A percentile compares a stretch with the other conserved stretches of the same genome.
These are phyloP conservation scores for Saccharomycopsis amapae DNA, from an alignment of 805 yeast species.

Conservation along the genomic window DNA sequence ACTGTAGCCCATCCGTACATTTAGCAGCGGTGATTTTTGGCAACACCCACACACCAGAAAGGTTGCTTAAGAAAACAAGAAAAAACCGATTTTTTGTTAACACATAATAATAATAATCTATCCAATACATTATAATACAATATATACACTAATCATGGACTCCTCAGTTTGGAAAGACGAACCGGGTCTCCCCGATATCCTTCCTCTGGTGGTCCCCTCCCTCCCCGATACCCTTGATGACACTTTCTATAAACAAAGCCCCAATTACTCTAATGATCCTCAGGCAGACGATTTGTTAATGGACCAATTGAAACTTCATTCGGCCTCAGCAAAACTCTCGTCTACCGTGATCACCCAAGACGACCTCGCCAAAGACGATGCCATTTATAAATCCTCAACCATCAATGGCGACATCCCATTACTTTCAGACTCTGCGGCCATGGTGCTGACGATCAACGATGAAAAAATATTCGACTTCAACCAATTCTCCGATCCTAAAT, in stretches of 20 bases:
- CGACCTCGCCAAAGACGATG: conserved; percentile 7
- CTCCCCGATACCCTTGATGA: neutral
- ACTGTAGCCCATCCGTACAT: neutral
- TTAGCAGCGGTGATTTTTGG: too few species aligned
- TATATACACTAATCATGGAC: neutral
- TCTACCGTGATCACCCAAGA: conserved; percentile 1
- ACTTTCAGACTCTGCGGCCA: neutral
- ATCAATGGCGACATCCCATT: neutral
- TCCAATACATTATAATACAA: too few species aligned
- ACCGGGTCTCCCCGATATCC: neutral
- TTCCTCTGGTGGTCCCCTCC: neutral
- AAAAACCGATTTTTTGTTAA: too few species aligned
- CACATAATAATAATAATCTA: too few species aligned
- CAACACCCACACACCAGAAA: too few species aligned
- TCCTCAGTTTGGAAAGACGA: neutral
- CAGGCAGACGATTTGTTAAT: conserved; percentile 4
- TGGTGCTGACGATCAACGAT: neutral
- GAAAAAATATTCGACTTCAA: conserved; percentile 9
- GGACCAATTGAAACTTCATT: conserved; percentile 7
- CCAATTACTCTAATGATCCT: neutral
- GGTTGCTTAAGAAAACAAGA: too few species aligned
- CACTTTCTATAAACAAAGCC: conserved; percentile 5
- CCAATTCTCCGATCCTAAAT: conserved; percentile 30
- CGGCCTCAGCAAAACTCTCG: conserved; percentile 2
- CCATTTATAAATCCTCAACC: conserved; percentile 4